Conservation (phyloP, 2,329 filamentous ascomycete species). For the Aspergillus flavus region DNA sequence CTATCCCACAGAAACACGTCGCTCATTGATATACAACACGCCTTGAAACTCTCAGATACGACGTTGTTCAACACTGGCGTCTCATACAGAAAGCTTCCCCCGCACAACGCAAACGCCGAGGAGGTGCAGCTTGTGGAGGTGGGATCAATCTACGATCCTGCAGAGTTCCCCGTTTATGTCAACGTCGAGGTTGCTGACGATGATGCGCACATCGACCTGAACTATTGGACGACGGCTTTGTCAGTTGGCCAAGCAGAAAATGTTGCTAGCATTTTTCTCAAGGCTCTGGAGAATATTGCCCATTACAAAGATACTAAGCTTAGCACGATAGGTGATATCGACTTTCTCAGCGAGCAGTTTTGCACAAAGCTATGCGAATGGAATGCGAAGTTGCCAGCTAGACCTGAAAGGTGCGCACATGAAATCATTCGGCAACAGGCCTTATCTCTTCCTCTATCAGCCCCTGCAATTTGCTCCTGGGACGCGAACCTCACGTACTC, state of each 20-base stretch:
- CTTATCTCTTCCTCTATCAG: constrained; percentile 19
- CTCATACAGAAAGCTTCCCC: constrained; percentile 49
- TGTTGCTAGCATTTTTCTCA: constrained; percentile 42
- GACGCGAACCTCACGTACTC: constrained; percentile 41
- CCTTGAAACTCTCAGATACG: constrained; percentile 39
- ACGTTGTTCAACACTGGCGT: constrained; percentile 53
- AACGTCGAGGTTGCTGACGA: constrained; percentile 53
- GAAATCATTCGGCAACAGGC: constrained; percentile 40
- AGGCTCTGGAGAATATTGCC: constrained; percentile 42
- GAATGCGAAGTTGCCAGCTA: constrained; percentile 34
- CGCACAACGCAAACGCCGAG: constrained; percentile 25
- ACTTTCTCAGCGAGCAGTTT: constrained; percentile 35
- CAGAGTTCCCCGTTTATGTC: constrained; percentile 52
- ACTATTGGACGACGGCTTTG: constrained; percentile 46
- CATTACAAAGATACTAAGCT: constrained; percentile 37
- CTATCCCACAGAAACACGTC: constrained; percentile 48
- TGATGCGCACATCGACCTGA: constrained; percentile 39
- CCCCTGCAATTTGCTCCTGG: constrained; percentile 38
- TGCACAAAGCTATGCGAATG: constrained; percentile 35
- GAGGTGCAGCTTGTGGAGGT: constrained; percentile 43
- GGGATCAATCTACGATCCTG: constrained; percentile 49
- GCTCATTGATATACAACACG: constrained; percentile 52
- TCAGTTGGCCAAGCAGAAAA: constrained; percentile 43
- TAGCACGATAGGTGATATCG: constrained; percentile 31
- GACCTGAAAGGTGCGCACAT: constrained; percentile 38